These are phyloP conservation scores for Phyllosticta citribraziliensis DNA, from an alignment of 2,329 filamentous ascomycete genomes.

Conservation along the genomic window DNA sequence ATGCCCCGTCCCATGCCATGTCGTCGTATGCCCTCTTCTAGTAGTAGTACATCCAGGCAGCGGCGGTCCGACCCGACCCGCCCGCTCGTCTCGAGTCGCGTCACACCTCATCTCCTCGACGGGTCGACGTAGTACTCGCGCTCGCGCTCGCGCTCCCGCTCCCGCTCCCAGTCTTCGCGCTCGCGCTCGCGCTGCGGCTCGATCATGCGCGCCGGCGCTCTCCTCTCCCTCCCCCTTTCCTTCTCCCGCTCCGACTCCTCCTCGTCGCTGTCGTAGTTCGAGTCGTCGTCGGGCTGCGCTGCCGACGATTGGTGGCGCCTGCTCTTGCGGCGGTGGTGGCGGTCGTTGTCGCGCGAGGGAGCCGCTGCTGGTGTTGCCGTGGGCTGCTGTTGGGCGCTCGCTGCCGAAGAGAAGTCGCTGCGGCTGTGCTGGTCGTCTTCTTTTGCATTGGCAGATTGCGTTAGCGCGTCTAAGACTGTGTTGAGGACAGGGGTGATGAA, in stretches of 20 bases:
- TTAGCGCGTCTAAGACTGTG: not conserved
- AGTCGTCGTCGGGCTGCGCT: not conserved
- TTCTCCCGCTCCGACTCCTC: constrained; percentile 1
- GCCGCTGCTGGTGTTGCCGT: not conserved
- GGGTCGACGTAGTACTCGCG: constrained; percentile 3
- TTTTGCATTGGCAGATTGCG: not conserved
- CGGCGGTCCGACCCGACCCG: too few relatives aligned
- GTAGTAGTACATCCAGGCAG: not conserved
- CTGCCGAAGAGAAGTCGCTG: not conserved
- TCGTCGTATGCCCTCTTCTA: too few relatives aligned
- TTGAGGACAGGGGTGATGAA: not conserved
- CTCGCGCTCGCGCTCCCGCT: not conserved
- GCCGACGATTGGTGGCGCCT: not conserved
- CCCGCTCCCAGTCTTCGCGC: not conserved
- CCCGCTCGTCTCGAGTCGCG: too few relatives aligned
- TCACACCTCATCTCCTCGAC: constrained; percentile 1
- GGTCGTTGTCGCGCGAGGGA: not conserved
- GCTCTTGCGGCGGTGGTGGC: not conserved
- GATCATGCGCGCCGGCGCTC: constrained; percentile 1
- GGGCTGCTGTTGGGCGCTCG: not conserved
- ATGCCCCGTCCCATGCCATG: too few relatives aligned
- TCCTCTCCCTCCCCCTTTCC: not conserved
- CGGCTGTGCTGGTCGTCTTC: not conserved
- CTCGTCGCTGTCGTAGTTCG: not conserved
- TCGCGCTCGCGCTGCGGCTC: not conserved